Base-by-base conservation (phyloP, 164 flowering plant species). In the Sedum album region DNA sequence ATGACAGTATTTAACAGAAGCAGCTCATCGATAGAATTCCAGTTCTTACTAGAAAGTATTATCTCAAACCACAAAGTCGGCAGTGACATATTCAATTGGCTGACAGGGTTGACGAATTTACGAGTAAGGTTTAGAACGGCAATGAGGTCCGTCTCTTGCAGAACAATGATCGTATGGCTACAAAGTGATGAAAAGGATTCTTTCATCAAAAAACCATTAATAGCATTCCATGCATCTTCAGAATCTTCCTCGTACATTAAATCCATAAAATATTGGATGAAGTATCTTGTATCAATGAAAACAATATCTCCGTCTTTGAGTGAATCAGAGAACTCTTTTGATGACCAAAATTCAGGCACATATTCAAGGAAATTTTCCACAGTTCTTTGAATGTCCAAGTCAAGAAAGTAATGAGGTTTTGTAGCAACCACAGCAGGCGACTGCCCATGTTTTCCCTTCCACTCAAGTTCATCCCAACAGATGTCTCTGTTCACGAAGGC, bases 391-490 rank as follows among this genome's bases (percentile, higher is more conserved):
- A 91, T 84, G 80, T 94, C 93, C 80, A 94, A 77, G 75, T 94
- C 97, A 62, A 94, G 92, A 80, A 94, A 90, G 73, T 94, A 94
- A 73, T 88, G 97, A 68, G 99, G 99, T 79, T 94, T 94, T 25
- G 96, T 91, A 21, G 97, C 97, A 76, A 91, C 97, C 81, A 94
- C 80, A 44, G 96, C 98, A 68, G 98, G 98, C 57, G 97, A 89
- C 49, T 94, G 97, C 67, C 98, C 98, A 73, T 89, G 98, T 72
- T 87, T 94, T 33, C 98, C 98, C 72, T 77, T 87, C 98, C 98
- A 94, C 77, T 86, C 96, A 60, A 94, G 96, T 78, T 91, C 97
- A 76, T 90, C 98, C 98, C 98, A 94, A 74, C 97, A 94, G 48
- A 82, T 85, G 73, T 91, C 95, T 25, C 97, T 83, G 78, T 94